A percentile compares a stretch with the other conserved stretches of the same genome.
Conservation (phyloP, 192 early-diverging fungal genomes). For the Pilaira anomala region DNA sequence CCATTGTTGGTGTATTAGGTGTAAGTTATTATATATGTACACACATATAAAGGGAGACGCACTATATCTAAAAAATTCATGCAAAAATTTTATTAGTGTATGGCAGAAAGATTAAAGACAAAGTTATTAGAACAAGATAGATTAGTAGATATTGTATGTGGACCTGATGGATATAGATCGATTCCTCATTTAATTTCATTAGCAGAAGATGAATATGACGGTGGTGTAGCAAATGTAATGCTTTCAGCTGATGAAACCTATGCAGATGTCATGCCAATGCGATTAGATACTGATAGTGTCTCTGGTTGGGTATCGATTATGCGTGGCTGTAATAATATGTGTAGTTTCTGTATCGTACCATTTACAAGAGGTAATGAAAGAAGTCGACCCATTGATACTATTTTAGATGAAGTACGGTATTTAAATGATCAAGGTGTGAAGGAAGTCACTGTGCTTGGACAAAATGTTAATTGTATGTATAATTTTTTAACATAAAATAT, state of each 20-base stretch:
- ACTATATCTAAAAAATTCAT: background rate
- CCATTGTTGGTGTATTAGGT: constrained; percentile 71
- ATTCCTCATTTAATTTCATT: constrained; percentile 70
- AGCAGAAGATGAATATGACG: constrained; percentile 53
- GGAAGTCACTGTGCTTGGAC: constrained; percentile 69
- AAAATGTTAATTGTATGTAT: constrained; percentile 68
- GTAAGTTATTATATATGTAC: constrained; percentile 24
- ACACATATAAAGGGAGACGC: too few relatives aligned
- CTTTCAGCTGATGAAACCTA: constrained; percentile 80
- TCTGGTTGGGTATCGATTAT: constrained; percentile 73
- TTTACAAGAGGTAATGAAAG: constrained; percentile 75
- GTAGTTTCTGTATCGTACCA: constrained; percentile 76
- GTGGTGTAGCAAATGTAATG: constrained; percentile 76
- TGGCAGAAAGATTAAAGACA: constrained; percentile 75
- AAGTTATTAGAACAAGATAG: constrained; percentile 65
- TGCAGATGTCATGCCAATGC: constrained; percentile 71
- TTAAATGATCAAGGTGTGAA: constrained; percentile 65
- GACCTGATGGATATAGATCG: constrained; percentile 73
- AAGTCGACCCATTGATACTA: constrained; percentile 65
- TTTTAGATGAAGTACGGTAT: constrained; percentile 60
- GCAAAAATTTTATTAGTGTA: constrained; percentile 45
- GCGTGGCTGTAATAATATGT: constrained; percentile 85
- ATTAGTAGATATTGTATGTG: constrained; percentile 74
- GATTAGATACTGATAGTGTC: constrained; percentile 60
- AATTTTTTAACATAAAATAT: background rate